Conservation (phyloP, 257 asterid species). For the Orobanche coerulescens region DNA sequence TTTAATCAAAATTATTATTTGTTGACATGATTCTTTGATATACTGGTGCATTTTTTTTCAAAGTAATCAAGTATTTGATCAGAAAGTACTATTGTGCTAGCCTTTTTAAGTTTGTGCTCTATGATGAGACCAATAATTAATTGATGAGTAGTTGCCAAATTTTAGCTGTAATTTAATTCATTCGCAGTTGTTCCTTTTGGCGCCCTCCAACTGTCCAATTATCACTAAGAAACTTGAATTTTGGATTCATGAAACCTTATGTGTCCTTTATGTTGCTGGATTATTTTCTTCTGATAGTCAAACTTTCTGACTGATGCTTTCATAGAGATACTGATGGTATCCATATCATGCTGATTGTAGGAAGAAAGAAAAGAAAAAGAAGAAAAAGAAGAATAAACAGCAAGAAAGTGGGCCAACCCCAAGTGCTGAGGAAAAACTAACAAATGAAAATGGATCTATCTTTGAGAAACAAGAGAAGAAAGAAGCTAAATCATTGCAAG, state of each 20-base stretch:
- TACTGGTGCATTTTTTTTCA: not conserved
- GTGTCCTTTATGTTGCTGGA: not conserved
- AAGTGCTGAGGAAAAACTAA: slow-evolving; percentile 27
- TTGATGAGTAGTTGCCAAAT: not conserved
- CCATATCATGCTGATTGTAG: slow-evolving; percentile 20
- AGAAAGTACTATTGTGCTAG: not conserved
- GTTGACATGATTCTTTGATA: not conserved
- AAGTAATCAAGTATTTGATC: not conserved
- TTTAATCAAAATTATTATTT: not conserved
- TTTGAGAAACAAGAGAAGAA: slow-evolving; percentile 36
- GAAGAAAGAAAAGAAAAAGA: slow-evolving; percentile 55
- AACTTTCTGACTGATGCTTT: slow-evolving; percentile 2
- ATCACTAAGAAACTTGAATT: slow-evolving; percentile 4
- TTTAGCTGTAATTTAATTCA: not conserved
- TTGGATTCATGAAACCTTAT: not conserved
- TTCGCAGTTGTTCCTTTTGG: not conserved
- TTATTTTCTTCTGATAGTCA: not conserved
- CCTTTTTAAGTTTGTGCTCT: not conserved
- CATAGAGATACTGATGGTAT: slow-evolving; percentile 19
- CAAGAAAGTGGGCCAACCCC: slow-evolving; percentile 33
- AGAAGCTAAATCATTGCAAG: slow-evolving; percentile 46
- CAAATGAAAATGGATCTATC: slow-evolving; percentile 26
- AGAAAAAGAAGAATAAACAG: slow-evolving; percentile 48
- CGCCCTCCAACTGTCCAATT: not conserved
- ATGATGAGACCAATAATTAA: not conserved